Conservation (phyloP, 2,329 filamentous ascomycete genomes). For the Didymella arachidicola region DNA sequence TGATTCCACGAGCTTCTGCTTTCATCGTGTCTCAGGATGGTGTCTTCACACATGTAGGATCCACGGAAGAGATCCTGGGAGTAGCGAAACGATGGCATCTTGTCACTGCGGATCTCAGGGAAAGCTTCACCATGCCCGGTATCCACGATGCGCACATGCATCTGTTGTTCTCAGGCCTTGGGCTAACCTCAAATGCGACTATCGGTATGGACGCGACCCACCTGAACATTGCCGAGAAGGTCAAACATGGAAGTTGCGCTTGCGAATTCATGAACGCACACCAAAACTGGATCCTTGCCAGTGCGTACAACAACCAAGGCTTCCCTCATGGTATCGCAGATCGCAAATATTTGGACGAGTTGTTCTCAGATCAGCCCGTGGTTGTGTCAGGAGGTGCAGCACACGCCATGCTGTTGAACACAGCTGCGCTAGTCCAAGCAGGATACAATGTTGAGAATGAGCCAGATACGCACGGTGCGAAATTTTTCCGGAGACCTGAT, state of each 20-base stretch:
- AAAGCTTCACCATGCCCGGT: constrained; percentile 48
- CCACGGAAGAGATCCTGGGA: constrained; percentile 28
- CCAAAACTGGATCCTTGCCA: constrained; percentile 36
- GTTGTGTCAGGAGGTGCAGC: constrained; percentile 39
- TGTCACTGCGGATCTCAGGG: constrained; percentile 36
- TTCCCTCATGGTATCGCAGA: constrained; percentile 27
- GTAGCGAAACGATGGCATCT: constrained; percentile 24
- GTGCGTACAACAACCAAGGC: constrained; percentile 20
- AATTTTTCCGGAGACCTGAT: constrained; percentile 33
- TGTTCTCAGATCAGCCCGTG: constrained; percentile 43
- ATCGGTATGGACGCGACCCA: constrained; percentile 37
- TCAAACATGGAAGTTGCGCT: constrained; percentile 37
- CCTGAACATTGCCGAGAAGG: constrained; percentile 29
- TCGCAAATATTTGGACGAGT: constrained; percentile 33
- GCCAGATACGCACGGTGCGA: constrained; percentile 31
- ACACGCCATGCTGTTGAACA: constrained; percentile 35
- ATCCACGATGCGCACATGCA: constrained; percentile 51
- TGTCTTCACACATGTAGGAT: constrained; percentile 37
- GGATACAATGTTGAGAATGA: constrained; percentile 35
- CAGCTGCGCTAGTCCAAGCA: constrained; percentile 21
- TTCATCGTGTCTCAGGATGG: constrained; percentile 44
- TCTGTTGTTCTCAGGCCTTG: constrained; percentile 39
- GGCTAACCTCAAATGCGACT: constrained; percentile 34
- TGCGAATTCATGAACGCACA: constrained; percentile 39
- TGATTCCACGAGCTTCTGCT: constrained; percentile 32